A percentile compares a stretch with the other conserved stretches of the same genome.
Evolutionary conservation across 768 basidiomycete genomes (phyloP).

Genomic region (Lactarius sp.): DNA sequence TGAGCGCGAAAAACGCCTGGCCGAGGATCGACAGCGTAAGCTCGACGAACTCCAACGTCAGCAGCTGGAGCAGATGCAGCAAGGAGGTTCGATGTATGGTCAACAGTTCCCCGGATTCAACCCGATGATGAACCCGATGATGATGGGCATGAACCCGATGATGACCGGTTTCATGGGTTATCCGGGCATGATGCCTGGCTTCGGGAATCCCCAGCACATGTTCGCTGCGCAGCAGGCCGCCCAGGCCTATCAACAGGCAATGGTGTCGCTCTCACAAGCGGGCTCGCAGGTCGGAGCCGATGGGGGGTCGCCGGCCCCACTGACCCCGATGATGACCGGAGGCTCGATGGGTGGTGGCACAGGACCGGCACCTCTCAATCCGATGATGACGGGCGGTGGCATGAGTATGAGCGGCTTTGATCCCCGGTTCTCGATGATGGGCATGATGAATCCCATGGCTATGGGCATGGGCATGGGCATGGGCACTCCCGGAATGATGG

Average conservation of each 20-base stretch:
- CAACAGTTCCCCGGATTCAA: constrained; percentile 46
- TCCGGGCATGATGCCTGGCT: constrained; percentile 50
- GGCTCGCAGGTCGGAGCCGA: constrained; percentile 68
- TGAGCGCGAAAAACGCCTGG: constrained; percentile 86
- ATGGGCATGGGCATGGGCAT: constrained; percentile 23
- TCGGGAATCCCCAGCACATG: constrained; percentile 68
- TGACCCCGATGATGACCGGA: constrained; percentile 36
- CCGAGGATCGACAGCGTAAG: constrained; percentile 89
- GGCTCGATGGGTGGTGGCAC: constrained; percentile 17
- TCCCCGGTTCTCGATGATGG: constrained; percentile 27
- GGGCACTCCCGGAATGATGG: constrained; percentile 19
- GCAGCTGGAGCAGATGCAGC: constrained; percentile 87
- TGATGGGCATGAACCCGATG: constrained; percentile 53
- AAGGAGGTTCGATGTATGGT: constrained; percentile 68
- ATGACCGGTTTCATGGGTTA: constrained; percentile 53
- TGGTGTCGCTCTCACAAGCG: constrained; percentile 75
- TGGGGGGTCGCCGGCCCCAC: constrained; percentile 43
- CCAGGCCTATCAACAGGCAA: constrained; percentile 85
- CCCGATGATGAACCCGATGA: constrained; percentile 77
- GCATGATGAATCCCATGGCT: constrained; percentile 26
- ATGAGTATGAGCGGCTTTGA: constrained; percentile 17
- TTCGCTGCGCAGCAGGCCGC: constrained; percentile 81
- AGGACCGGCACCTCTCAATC: constrained; percentile 26
- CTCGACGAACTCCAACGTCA: constrained; percentile 86
- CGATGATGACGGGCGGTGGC: constrained; percentile 27